A percentile compares a stretch with the other conserved stretches of the same genome.
Conservation (phyloP, 2,329 filamentous ascomycete genomes). For the Beauveria asiatica region DNA sequence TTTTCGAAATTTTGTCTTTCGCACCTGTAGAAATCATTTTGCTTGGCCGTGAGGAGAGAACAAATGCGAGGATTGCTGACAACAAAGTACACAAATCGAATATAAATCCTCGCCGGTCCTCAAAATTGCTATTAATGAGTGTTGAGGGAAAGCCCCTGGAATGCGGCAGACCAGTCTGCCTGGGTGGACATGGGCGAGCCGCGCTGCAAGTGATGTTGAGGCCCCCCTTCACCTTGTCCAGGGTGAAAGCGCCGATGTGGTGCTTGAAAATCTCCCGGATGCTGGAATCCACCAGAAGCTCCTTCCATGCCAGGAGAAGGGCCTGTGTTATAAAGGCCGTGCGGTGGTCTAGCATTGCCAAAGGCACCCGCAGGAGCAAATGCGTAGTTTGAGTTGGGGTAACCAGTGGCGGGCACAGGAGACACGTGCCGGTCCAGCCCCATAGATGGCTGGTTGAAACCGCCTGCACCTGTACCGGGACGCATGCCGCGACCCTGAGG, state of each 20-base stretch:
- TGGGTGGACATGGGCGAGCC: slow-evolving; percentile 34
- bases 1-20: slow-evolving; percentile 7
- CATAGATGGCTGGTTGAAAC: slow-evolving; percentile 31
- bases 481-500: slow-evolving; percentile 30
- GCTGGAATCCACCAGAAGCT: slow-evolving; percentile 24
- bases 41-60: neutral
- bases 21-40: slow-evolving; percentile 3
- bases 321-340: slow-evolving; percentile 21
- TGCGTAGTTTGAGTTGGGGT: slow-evolving; percentile 27
- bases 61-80: neutral
- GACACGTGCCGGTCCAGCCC: slow-evolving; percentile 33
- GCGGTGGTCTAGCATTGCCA: slow-evolving; percentile 22
- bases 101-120: neutral
- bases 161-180: slow-evolving; percentile 54
- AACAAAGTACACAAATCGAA: slow-evolving; percentile 6
- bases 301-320: slow-evolving; percentile 22
- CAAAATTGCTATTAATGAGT: slow-evolving; percentile 34
- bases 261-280: slow-evolving; percentile 35
- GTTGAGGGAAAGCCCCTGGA: slow-evolving; percentile 67
- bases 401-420: slow-evolving; percentile 28
- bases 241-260: slow-evolving; percentile 40
- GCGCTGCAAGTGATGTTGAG: slow-evolving; percentile 28
- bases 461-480: slow-evolving; percentile 27
- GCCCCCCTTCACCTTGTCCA: slow-evolving; percentile 28
- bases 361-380: slow-evolving; percentile 26